phyloP scores from a whole-genome alignment of 2,329 filamentous ascomycete genomes.

The Penicillium hesseltinei region DNA sequence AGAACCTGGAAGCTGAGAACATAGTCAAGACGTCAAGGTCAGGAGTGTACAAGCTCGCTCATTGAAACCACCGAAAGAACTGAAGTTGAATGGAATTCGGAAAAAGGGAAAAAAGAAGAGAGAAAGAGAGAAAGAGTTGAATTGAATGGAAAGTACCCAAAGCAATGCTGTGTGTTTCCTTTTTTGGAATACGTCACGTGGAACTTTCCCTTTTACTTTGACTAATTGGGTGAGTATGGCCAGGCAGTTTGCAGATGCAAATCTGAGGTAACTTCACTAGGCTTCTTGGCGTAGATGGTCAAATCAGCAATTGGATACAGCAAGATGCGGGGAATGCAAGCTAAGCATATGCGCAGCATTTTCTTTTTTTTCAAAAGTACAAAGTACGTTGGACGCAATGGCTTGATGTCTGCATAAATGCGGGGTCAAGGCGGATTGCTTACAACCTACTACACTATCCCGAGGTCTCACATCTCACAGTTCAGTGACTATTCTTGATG shows the following conservation, averaged over 20 bases:
- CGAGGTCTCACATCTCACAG: neutral
- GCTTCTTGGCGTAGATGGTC: neutral
- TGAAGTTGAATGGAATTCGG: neutral
- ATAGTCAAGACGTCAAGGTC: conserved; percentile 7
- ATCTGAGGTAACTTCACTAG: conserved; percentile 2
- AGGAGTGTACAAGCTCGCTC: neutral
- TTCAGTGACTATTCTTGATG: neutral
- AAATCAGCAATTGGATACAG: neutral
- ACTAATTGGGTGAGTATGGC: neutral
- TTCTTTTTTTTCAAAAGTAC: neutral
- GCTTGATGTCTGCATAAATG: neutral
- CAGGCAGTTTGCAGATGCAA: neutral
- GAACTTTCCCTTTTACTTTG: neutral
- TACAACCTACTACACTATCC: too few species aligned
- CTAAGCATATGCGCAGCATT: conserved; percentile 1
- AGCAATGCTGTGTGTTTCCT: conserved; percentile 15
- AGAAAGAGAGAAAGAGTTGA: conserved; percentile 1
- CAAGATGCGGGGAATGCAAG: conserved; percentile 2
- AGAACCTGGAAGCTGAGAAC: conserved; percentile 22
- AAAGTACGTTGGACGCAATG: neutral
- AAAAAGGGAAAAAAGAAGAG: neutral
- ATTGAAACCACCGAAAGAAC: neutral
- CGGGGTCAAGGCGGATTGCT: neutral
- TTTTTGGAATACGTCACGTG: conserved; percentile 25
- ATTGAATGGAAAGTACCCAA: neutral